Evolutionary conservation across 2,329 filamentous ascomycete species (phyloP).

Genomic region (Bipolaris zeicola): DNA sequence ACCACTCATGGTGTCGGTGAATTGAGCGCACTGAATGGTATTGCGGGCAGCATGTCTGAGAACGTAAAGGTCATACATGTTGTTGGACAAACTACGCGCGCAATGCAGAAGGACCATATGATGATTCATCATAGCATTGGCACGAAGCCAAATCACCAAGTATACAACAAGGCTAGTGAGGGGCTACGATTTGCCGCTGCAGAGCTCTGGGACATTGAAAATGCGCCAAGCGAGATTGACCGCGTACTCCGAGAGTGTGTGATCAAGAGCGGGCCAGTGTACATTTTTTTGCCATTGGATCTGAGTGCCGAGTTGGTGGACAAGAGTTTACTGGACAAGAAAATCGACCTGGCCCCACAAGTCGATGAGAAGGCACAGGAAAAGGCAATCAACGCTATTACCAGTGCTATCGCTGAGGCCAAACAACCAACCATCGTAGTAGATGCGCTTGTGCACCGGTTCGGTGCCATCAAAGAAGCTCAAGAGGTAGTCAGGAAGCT

Average conservation of each 20-base stretch:
- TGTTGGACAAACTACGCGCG: constrained; percentile 52
- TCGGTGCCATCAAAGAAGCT: constrained; percentile 45
- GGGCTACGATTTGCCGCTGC: constrained; percentile 49
- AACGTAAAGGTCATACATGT: constrained; percentile 54
- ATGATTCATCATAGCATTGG: constrained; percentile 56
- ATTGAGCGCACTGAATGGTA: constrained; percentile 53
- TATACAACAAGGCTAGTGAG: constrained; percentile 50
- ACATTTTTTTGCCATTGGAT: constrained; percentile 54
- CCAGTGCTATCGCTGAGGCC: constrained; percentile 37
- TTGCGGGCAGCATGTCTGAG: constrained; percentile 53
- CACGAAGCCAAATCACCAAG: constrained; percentile 48
- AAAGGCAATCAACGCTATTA: constrained; percentile 44
- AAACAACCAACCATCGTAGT: constrained; percentile 49
- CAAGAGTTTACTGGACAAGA: constrained; percentile 42
- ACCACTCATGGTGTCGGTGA: constrained; percentile 67
- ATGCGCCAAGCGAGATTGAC: constrained; percentile 52
- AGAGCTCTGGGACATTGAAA: constrained; percentile 49
- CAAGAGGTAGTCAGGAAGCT: constrained; percentile 43
- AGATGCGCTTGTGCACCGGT: constrained; percentile 49
- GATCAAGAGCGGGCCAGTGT: constrained; percentile 51
- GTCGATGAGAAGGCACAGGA: constrained; percentile 34
- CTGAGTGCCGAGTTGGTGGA: constrained; percentile 47
- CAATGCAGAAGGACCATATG: constrained; percentile 51
- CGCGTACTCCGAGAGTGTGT: constrained; percentile 52
- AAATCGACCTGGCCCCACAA: constrained; percentile 43